Evolutionary conservation across 257 asterid species (phyloP), one percentile per base, ranked within the genome.

Genomic region (Rauvolfia tetraphylla): DNA sequence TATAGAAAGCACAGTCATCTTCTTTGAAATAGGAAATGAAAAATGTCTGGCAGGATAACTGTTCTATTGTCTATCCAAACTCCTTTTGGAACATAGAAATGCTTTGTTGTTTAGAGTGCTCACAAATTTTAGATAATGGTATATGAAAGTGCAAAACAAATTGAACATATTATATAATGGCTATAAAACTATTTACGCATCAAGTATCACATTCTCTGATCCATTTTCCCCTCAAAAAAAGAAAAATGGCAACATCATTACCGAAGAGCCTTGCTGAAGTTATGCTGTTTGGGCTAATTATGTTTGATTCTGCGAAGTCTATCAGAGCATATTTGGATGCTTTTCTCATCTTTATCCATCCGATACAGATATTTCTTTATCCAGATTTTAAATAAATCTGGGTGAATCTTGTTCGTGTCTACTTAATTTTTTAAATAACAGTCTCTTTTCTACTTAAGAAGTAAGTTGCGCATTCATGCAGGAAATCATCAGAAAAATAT

Each of bases 401-500:
- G 49, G 56, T 8, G 25, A 79, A 6, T 62, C 20, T 18, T 22
- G n/a, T 58, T 23, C 59, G 56, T 48, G 49, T 56, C 71, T 46
- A 57, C 44, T 56, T 7, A 70, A 39, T 75, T 48, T 70, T 76
- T 74, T 67, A 65, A 61, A 65, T 3, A 31, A 62, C 18, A 75
- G 22, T 54, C 63, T 33, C 25, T 73, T 62, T 77, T 70, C 7
- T 27, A 33, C 17, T 7, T 38, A 8, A 65, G 7, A 34, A 0
- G 2, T 36, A 22, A 0, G 48, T 65, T 57, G 66, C 58, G 39
- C 80, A 18, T 66, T 69, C 44, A 53, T 76, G 80, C 83, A 92
- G 99, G 90, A 70, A 41, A 53, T 81, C 98, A 77, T 95, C 92
- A 53, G 84, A 91, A 78, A 95, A 92, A 78, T 93, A 84, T 85